Evolutionary conservation across 2,329 filamentous ascomycete genomes (phyloP), one percentile per base, ranked within the genome.

Genomic region (Colletotrichum acutatum): DNA sequence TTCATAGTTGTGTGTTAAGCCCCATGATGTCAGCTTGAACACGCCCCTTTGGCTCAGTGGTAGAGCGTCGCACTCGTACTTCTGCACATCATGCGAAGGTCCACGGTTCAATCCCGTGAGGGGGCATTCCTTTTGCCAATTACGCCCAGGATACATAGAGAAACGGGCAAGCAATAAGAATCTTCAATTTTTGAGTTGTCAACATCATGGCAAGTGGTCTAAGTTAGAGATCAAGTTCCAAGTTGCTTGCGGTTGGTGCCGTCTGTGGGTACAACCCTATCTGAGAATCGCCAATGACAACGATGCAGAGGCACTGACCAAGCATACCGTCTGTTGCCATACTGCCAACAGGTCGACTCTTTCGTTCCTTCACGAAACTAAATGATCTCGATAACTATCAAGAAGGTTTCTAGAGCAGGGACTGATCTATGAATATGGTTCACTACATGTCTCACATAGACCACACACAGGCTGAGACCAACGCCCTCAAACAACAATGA

Each of bases 381-480:
- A n/a, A n/a, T n/a, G n/a, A n/a, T 16, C 6, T 3, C 16, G 0
- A 3, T 6, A 16, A 37, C 5, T 42, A 1, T 19, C 14, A 16
- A 42, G 0, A 42, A 7, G 14, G 5, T 42, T 14, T 6, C 14
- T 19, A 42, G 26, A 79, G 75, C 49, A 77, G 76, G 68, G 4
- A 12, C 9, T 12, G 12, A 34, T 4, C 82, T 82, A 74, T 78
- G 83, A 9, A 78, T 68, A 72, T 83, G 79, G 71, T 71, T 75
- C 2, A 79, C 79, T 1, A 79, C 81, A 70, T 83, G 82, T 5
- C 80, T 79, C 1, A 76, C 75, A 57, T 82, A 78, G 49, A 80
- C 82, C 67, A 19, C 42, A 4, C 3, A 19, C 80, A 80, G 22
- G 7, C 46, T 28, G 16, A n/a, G 53, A 26, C 49, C 54, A 63